A percentile compares a stretch with the other conserved stretches of the same genome.
phyloP scores from a whole-genome alignment of 2,329 filamentous ascomycete species.

The Plenodomus biglobosus region DNA sequence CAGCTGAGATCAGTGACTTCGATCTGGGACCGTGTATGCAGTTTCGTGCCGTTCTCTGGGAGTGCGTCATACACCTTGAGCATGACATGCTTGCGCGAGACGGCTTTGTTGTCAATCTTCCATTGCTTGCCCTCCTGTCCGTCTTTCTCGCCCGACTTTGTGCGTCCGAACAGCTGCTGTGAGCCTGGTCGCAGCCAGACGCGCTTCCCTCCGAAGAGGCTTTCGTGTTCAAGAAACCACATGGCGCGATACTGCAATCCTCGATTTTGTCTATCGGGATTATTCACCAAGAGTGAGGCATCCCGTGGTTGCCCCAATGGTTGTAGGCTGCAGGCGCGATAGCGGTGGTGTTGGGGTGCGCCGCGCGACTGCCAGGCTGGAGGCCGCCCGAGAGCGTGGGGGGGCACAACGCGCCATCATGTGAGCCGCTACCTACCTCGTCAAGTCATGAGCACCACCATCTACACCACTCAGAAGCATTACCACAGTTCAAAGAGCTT shows the following conservation, averaged over 20 bases:
- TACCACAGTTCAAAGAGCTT: no score
- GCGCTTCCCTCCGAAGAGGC: constrained; percentile 61
- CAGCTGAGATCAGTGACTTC: constrained; percentile 75
- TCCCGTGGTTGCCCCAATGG: neutral
- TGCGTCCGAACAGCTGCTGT: constrained; percentile 82
- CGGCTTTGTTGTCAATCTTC: constrained; percentile 74
- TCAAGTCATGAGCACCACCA: neutral
- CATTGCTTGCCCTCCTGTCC: constrained; percentile 39
- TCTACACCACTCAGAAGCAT: no score
- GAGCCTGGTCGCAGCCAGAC: constrained; percentile 87
- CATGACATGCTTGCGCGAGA: constrained; percentile 85
- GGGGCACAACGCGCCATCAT: neutral
- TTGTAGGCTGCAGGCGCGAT: no score
- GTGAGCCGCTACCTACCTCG: neutral
- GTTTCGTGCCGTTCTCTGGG: constrained; percentile 65
- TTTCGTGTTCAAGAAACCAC: constrained; percentile 60
- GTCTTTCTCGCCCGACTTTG: constrained; percentile 58
- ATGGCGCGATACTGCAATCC: constrained; percentile 32
- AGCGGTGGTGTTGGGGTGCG: neutral
- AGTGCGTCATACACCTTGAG: constrained; percentile 69
- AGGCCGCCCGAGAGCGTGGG: no score
- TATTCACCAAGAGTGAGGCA: neutral
- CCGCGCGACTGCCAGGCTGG: no score
- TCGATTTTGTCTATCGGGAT: neutral
- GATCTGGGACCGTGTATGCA: constrained; percentile 67